Evolutionary conservation across 208 protist species (phyloP).

Genomic region (Trypanosomatidae sp.): DNA sequence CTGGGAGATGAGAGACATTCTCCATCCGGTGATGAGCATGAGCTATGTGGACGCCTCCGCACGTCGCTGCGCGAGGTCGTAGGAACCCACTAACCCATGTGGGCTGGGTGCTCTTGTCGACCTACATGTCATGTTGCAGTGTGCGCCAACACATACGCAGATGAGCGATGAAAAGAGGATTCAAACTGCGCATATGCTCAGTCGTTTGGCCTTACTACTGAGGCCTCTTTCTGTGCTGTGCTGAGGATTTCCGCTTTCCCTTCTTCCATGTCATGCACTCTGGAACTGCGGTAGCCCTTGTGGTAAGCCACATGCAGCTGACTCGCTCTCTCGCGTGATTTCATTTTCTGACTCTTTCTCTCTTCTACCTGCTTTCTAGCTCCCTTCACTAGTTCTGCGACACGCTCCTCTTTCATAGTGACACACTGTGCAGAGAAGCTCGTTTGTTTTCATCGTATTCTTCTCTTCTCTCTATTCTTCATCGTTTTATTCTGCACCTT

Average conservation of each 20-base stretch:
- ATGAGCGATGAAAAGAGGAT: not conserved
- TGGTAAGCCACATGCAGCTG: not conserved
- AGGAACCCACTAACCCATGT: not conserved
- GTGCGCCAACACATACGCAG: not conserved
- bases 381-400: not conserved
- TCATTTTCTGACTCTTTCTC: not conserved
- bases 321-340: not conserved
- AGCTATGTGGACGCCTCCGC: not conserved
- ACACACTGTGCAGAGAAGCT: not conserved
- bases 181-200: not conserved
- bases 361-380: not conserved
- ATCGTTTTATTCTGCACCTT: not conserved
- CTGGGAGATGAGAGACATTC: not conserved
- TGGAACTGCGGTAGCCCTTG: too few species aligned
- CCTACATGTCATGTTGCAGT: not conserved
- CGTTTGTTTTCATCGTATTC: not conserved
- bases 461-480: not conserved
- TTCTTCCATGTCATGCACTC: not conserved
- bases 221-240: not conserved
- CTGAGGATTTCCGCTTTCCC: not conserved
- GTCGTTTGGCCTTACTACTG: not conserved
- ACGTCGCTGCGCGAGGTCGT: not conserved
- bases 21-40: not conserved
- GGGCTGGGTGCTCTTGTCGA: not conserved
- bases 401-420: not conserved